Evolutionary conservation across 176 grass and related monocot genomes (phyloP).

Genomic region (Hyparrhenia diplandra): DNA sequence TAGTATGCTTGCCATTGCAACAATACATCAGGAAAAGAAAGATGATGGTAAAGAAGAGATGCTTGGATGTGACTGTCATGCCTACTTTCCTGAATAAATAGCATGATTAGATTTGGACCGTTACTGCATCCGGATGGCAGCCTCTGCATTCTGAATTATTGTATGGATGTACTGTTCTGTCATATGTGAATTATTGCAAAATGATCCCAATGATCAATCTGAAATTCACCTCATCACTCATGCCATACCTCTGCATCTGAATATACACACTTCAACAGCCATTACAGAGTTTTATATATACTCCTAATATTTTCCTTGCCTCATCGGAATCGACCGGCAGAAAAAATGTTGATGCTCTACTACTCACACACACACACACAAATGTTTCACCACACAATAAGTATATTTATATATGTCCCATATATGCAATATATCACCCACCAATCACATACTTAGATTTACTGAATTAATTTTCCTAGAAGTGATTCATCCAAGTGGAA

Average conservation of each 20-base stretch:
- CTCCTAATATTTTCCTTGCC: not conserved
- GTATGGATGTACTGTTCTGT: not conserved
- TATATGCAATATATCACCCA: not conserved
- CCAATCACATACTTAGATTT: conserved; percentile 18
- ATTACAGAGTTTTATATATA: conserved; percentile 17
- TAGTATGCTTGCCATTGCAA: not conserved
- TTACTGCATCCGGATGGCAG: not conserved
- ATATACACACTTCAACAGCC: conserved; percentile 27
- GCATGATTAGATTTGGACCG: not conserved
- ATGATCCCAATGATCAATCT: not conserved
- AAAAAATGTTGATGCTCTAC: conserved; percentile 34
- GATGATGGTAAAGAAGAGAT: not conserved
- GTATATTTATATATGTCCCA: not conserved
- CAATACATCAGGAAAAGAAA: not conserved
- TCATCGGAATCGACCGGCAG: not conserved
- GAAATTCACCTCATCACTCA: not conserved
- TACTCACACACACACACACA: conserved; percentile 3
- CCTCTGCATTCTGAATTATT: conserved; percentile 21
- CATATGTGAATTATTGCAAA: not conserved
- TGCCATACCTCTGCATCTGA: conserved; percentile 8
- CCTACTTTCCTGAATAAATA: conserved; percentile 22
- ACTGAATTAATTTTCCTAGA: conserved; percentile 17
- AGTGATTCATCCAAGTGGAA: conserved; percentile 49
- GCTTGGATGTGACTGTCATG: not conserved
- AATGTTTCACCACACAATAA: conserved; percentile 16